Evolutionary conservation across 2,329 filamentous ascomycete species (phyloP).

Genomic region (Fusarium bulbicola): DNA sequence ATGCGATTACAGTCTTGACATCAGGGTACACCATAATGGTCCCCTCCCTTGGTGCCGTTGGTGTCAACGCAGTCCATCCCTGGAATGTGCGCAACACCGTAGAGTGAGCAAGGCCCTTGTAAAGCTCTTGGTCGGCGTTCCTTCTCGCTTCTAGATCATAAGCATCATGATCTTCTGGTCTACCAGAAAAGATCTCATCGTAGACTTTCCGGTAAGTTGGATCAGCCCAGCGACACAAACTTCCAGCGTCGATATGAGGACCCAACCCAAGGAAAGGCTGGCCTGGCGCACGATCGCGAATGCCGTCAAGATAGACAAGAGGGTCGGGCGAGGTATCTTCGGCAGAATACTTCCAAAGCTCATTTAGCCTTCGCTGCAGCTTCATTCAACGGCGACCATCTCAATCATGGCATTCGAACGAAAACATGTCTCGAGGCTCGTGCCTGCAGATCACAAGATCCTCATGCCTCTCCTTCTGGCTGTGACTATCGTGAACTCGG

Average conservation of each 20-base stretch:
- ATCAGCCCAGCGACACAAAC: constrained; percentile 53
- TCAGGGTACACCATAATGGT: constrained; percentile 5
- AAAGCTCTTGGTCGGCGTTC: neutral
- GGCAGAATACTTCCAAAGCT: neutral
- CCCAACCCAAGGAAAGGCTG: constrained; percentile 50
- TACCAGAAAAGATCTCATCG: neutral
- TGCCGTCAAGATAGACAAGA: neutral
- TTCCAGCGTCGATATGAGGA: constrained; percentile 56
- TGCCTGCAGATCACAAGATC: neutral
- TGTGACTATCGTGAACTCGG: neutral
- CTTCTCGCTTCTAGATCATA: neutral
- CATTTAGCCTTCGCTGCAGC: neutral
- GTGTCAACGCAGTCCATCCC: constrained; percentile 12
- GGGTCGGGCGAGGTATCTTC: neutral
- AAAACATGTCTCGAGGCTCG: neutral
- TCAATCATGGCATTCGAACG: neutral
- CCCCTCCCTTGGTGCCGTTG: neutral
- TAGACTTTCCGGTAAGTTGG: constrained; percentile 10
- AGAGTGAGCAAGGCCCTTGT: constrained; percentile 3
- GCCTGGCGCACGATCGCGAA: constrained; percentile 21
- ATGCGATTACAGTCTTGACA: neutral
- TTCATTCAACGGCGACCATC: neutral
- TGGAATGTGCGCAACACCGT: neutral
- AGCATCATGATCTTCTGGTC: neutral
- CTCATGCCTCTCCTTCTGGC: neutral